These are phyloP conservation scores for Articulospora tetracladia DNA, from an alignment of 495 filamentous ascomycete genomes.

Conservation along the genomic window DNA sequence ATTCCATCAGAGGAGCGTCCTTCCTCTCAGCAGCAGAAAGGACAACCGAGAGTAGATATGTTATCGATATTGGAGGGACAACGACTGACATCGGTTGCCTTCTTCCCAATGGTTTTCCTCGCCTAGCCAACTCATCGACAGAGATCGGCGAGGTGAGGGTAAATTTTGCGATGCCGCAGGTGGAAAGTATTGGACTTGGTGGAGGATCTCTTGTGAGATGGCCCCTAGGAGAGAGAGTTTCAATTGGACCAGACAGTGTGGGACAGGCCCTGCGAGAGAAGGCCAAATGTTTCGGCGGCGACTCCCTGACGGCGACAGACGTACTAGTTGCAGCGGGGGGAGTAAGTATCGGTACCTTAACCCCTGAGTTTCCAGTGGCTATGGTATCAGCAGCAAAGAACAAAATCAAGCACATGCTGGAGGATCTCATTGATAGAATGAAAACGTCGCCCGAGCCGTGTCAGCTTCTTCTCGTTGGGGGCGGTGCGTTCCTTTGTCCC, in stretches of 20 bases:
- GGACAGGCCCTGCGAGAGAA: constrained; percentile 34
- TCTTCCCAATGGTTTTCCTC: constrained; percentile 47
- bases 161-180: constrained; percentile 48
- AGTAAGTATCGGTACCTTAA: background rate
- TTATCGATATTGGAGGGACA: constrained; percentile 6
- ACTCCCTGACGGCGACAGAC: constrained; percentile 46
- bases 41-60: background rate
- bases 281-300: constrained; percentile 46
- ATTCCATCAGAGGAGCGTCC: constrained; percentile 52
- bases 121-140: constrained; percentile 44
- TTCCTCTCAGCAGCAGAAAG: constrained; percentile 29
- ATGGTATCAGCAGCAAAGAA: constrained; percentile 19
- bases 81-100: constrained; percentile 21
- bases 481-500: constrained; percentile 33
- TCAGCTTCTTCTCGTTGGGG: constrained; percentile 40
- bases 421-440: constrained; percentile 29
- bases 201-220: constrained; percentile 42
- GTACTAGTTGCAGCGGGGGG: constrained; percentile 29
- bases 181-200: constrained; percentile 50
- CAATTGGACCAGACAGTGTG: constrained; percentile 40
- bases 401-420: constrained; percentile 41
- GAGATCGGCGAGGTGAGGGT: constrained; percentile 45
- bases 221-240: constrained; percentile 21
- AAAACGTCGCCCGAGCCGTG: constrained; percentile 41
- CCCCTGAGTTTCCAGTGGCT: background rate